These are phyloP conservation scores for Bipolaris bicolor DNA, from an alignment of 2,329 filamentous ascomycete genomes.

Conservation along the genomic window DNA sequence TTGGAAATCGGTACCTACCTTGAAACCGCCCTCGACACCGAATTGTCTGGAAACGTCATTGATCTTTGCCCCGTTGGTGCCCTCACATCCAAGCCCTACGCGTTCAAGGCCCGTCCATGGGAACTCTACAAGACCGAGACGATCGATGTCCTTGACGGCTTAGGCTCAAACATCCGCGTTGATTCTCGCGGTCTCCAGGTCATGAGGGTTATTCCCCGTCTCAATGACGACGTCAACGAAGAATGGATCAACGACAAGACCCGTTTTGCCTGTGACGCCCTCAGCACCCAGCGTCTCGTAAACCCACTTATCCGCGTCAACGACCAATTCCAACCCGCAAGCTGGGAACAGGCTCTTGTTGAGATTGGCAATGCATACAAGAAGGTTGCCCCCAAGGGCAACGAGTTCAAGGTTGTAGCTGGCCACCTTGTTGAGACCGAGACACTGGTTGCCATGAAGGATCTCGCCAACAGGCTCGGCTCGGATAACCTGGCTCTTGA, in stretches of 20 bases:
- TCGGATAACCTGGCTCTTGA: constrained; percentile 96
- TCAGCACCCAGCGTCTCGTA: constrained; percentile 94
- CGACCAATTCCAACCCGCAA: constrained; percentile 87
- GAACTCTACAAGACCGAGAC: constrained; percentile 96
- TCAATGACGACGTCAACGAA: constrained; percentile 98
- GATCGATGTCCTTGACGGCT: constrained; percentile 88
- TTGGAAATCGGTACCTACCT: constrained; percentile 98
- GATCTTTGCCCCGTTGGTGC: constrained; percentile 98
- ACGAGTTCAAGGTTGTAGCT: constrained; percentile 95
- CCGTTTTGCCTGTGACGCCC: constrained; percentile 92
- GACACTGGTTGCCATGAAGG: constrained; percentile 94
- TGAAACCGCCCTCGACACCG: constrained; percentile 89
- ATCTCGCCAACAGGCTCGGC: constrained; percentile 92
- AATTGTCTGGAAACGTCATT: constrained; percentile 96
- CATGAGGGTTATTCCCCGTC: constrained; percentile 88
- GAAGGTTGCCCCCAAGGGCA: constrained; percentile 78
- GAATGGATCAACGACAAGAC: constrained; percentile 99
- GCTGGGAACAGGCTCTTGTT: constrained; percentile 93
- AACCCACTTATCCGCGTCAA: constrained; percentile 88
- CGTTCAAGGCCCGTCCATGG: constrained; percentile 96
- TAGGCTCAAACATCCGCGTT: constrained; percentile 93
- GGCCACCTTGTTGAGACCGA: constrained; percentile 92
- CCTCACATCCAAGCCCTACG: constrained; percentile 95
- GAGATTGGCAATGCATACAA: constrained; percentile 84
- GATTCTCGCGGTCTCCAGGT: constrained; percentile 94